phyloP scores from a whole-genome alignment of 2,329 filamentous ascomycete species.

The Colletotrichum falcatum region DNA sequence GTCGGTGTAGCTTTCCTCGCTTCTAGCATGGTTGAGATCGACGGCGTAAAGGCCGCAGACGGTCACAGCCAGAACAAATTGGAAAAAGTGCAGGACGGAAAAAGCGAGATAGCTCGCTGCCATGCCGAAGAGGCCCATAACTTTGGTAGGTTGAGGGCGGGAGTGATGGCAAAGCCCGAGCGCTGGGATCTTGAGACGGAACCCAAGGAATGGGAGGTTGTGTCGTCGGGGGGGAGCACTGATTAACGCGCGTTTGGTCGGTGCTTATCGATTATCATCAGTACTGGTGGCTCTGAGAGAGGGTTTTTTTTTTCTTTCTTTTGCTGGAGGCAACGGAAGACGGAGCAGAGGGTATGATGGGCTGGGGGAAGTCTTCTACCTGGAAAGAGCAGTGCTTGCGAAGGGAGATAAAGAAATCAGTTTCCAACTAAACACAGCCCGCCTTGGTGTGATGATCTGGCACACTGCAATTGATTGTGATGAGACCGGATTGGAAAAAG shows the following conservation, averaged over 20 bases:
- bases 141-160: constrained; percentile 37
- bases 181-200: neutral
- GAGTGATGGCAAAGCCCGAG: neutral
- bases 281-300: neutral
- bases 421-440: neutral
- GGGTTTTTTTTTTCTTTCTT: no score
- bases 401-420: neutral
- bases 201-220: neutral
- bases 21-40: constrained; percentile 69
- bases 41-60: constrained; percentile 83
- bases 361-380: constrained; percentile 2
- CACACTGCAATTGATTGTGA: neutral
- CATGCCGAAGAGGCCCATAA: constrained; percentile 60
- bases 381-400: neutral
- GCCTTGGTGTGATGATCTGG: neutral
- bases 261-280: neutral
- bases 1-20: constrained; percentile 64
- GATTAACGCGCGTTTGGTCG: neutral
- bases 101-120: constrained; percentile 66
- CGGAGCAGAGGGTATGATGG: neutral
- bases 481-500: neutral
- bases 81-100: constrained; percentile 75
- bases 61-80: constrained; percentile 80
- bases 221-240: neutral
- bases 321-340: neutral